These are phyloP conservation scores for Blastocrithidia nonstop DNA, from an alignment of 208 protist genomes.

Conservation along the genomic window DNA sequence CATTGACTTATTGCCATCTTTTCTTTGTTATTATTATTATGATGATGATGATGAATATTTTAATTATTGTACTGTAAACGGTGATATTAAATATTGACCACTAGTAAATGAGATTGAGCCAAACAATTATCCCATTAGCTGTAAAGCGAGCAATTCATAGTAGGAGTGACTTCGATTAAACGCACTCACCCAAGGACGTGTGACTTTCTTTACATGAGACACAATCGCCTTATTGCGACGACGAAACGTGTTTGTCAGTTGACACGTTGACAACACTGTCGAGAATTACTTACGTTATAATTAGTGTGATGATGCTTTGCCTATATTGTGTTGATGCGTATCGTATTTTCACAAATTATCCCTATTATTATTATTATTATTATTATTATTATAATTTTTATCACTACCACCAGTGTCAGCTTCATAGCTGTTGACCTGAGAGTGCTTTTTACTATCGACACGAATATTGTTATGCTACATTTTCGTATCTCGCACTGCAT, in stretches of 20 bases:
- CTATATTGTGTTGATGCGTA: no score
- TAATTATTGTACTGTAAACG: no score
- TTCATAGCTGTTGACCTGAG: no score
- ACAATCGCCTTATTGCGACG: conserved; percentile 42
- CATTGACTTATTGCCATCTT: no score
- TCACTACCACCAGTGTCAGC: background rate
- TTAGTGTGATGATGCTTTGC: no score
- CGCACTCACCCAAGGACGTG: conserved; percentile 18
- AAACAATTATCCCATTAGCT: conserved; percentile 33
- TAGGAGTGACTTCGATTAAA: conserved; percentile 26
- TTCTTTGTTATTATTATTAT: no score
- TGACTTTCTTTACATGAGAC: conserved; percentile 27
- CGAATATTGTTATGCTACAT: no score
- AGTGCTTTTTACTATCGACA: no score
- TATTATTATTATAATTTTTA: background rate
- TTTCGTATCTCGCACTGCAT: no score
- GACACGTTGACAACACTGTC: conserved; percentile 41
- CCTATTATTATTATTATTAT: conserved; percentile 8
- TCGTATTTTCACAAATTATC: no score
- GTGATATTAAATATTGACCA: conserved; percentile 55
- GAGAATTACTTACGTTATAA: no score
- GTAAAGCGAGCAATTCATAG: conserved; percentile 23
- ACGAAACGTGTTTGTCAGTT: conserved; percentile 66
- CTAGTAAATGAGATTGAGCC: conserved; percentile 29
- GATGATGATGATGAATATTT: no score